Percentiles rank a stretch among this genome's conserved stretches.
Evolutionary conservation across 345 rosid species (phyloP).

Genomic region (Chamaenerion angustifolium): DNA sequence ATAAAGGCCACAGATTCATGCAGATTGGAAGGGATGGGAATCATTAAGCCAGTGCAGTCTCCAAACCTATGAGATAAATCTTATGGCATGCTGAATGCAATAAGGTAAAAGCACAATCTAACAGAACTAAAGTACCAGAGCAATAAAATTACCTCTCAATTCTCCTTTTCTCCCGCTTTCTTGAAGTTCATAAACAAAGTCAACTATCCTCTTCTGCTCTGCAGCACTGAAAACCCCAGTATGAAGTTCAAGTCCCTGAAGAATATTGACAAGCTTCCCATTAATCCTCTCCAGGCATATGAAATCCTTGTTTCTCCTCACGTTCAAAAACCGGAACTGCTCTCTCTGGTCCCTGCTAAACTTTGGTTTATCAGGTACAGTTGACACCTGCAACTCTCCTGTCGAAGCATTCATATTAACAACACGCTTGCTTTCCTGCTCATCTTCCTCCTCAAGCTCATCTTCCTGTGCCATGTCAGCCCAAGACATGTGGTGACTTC

Average conservation of each 20-base stretch:
- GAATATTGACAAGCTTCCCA: conserved; percentile 55
- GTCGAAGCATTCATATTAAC: conserved; percentile 13
- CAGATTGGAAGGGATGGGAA: too few relatives aligned
- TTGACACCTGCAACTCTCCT: conserved; percentile 19
- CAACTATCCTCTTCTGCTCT: conserved; percentile 85
- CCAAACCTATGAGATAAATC: too few relatives aligned
- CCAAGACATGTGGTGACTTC: conserved; percentile 56
- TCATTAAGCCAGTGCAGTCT: too few relatives aligned
- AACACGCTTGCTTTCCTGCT: conserved; percentile 21
- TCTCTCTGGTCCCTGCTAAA: conserved; percentile 66
- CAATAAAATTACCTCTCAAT: conserved; percentile 41
- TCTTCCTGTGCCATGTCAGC: conserved; percentile 97
- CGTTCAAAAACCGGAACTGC: conserved; percentile 45
- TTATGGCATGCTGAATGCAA: too few relatives aligned
- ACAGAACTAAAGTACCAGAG: too few relatives aligned
- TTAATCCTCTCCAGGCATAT: conserved; percentile 51
- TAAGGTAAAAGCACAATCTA: too few relatives aligned
- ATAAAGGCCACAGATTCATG: too few relatives aligned
- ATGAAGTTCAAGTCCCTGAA: conserved; percentile 81
- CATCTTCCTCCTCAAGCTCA: conserved; percentile 57
- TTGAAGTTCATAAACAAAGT: conserved; percentile 38
- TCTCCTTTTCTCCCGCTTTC: conserved; percentile 56
- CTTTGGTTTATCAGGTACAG: conserved; percentile 42
- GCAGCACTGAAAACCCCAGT: conserved; percentile 69
- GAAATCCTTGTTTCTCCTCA: conserved; percentile 57